phyloP scores from a whole-genome alignment of 805 yeast genomes.

The Saccharomycopsis sp. region DNA sequence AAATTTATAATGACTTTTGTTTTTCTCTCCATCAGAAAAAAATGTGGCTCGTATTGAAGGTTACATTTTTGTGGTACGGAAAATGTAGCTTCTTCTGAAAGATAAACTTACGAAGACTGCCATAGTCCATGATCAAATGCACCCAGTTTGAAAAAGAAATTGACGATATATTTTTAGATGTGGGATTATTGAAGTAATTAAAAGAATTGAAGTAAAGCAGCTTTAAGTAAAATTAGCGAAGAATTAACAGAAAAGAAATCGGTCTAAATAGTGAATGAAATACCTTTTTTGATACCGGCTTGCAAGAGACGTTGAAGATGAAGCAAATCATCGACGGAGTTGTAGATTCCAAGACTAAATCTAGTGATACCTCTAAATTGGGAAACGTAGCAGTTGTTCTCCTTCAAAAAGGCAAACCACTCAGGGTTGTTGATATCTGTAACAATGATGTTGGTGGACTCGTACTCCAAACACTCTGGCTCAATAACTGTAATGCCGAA shows the following conservation, averaged over 20 bases:
- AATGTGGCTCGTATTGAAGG: too few relatives aligned
- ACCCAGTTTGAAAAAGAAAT: not conserved
- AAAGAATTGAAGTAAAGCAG: too few relatives aligned
- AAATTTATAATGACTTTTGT: too few relatives aligned
- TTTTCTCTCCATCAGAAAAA: too few relatives aligned
- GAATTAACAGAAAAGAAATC: too few relatives aligned
- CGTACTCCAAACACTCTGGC: not conserved
- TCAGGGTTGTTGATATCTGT: slow-evolving; percentile 15
- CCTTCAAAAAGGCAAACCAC: slow-evolving; percentile 17
- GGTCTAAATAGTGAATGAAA: slow-evolving; percentile 4
- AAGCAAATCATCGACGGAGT: slow-evolving; percentile 13
- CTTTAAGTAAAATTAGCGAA: too few relatives aligned
- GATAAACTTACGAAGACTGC: not conserved
- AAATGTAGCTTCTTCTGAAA: too few relatives aligned
- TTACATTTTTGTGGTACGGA: too few relatives aligned
- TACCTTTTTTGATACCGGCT: slow-evolving; percentile 10
- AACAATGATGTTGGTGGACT: slow-evolving; percentile 14
- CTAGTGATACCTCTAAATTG: slow-evolving; percentile 19
- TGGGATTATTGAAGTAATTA: not conserved
- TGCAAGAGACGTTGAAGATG: slow-evolving; percentile 7
- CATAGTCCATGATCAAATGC: too few relatives aligned
- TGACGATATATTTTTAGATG: not conserved
- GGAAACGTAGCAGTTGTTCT: slow-evolving; percentile 11
- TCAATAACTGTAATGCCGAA: slow-evolving; percentile 4
- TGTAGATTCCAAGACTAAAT: slow-evolving; percentile 18